Evolutionary conservation across 2,329 filamentous ascomycete genomes (phyloP), one percentile per base, ranked within the genome.

Genomic region (Chalaropsis ovoidea): DNA sequence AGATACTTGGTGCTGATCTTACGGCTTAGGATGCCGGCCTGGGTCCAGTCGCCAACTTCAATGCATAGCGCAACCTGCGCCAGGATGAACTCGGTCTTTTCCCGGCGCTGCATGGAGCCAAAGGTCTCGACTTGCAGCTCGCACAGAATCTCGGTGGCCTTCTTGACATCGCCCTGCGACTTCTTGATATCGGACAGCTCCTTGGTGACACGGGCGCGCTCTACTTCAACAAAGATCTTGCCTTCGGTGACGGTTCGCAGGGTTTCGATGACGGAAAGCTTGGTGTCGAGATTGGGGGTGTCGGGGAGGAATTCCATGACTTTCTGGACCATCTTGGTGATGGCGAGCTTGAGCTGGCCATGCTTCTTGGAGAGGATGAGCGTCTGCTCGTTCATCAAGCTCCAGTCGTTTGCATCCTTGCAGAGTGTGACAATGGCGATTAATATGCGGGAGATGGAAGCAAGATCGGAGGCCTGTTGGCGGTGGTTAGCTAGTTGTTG

Each of bases 141-240:
- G 77, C 94, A 99, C 45, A 99, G 83, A 69, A 94, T 94, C 71
- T 97, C 93, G 64, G 89, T 87, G 39, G 94, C 94, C 4, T 90
- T 86, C 74, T 89, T 90, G 72, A 96, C 80, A 73, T 99, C 93
- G 69, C 92, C 93, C 77, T 97, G 90, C 70, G 89, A 79, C 78
- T 95, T 96, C 82, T 97, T 97, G 81, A 99, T 97, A 76, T 96
- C 86, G 63, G 94, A 97, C 13, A 99, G 82, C 70, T 96, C 95
- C 74, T 88, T 90, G 72, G 94, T 99, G 68, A 99, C 87, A 70
- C 94, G 89, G 69, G 94, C 94, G 70, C 94, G 87, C 81, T 99
- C 94, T 64, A 99, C 94, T 80, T 99, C 94, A 72, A 99, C 93
- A 73, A 99, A 99, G 75, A 99, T 99, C 88, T 99, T 99, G 78